A percentile compares a stretch with the other conserved stretches of the same genome.
Evolutionary conservation across 2,329 filamentous ascomycete species (phyloP).

Genomic region (Alternaria triticimaculans): DNA sequence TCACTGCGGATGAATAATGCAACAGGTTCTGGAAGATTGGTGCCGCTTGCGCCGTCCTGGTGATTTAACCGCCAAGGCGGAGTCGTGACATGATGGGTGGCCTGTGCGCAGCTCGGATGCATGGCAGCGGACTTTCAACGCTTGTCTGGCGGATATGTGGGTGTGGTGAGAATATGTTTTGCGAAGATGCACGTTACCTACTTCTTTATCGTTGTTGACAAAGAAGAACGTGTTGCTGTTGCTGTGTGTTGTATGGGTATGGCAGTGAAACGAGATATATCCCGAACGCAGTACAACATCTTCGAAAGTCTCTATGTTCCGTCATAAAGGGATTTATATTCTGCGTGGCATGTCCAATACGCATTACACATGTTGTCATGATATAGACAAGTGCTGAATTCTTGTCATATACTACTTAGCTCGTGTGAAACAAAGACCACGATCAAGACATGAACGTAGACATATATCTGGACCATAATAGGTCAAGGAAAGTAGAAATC

Average conservation of each 20-base stretch:
- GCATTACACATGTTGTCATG: background rate
- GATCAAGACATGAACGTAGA: background rate
- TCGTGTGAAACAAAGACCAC: background rate
- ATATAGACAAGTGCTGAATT: background rate
- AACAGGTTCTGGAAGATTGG: background rate
- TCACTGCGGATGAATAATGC: background rate
- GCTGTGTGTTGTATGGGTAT: background rate
- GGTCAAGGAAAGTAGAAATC: background rate
- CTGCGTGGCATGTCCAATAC: background rate
- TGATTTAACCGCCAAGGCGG: slow-evolving; percentile 11
- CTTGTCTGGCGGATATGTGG: background rate
- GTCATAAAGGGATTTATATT: background rate
- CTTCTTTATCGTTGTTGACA: background rate
- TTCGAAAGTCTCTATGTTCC: background rate
- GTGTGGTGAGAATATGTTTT: background rate
- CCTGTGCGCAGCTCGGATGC: background rate
- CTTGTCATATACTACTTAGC: background rate
- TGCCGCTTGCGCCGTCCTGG: background rate
- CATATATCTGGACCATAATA: background rate
- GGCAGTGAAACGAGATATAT: background rate
- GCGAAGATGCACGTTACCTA: background rate
- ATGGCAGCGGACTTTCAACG: background rate
- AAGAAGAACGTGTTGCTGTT: background rate
- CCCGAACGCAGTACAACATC: background rate
- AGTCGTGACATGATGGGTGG: background rate